These are phyloP conservation scores for Ambrosiella beaveri DNA, from an alignment of 2,329 filamentous ascomycete species.

Conservation along the genomic window DNA sequence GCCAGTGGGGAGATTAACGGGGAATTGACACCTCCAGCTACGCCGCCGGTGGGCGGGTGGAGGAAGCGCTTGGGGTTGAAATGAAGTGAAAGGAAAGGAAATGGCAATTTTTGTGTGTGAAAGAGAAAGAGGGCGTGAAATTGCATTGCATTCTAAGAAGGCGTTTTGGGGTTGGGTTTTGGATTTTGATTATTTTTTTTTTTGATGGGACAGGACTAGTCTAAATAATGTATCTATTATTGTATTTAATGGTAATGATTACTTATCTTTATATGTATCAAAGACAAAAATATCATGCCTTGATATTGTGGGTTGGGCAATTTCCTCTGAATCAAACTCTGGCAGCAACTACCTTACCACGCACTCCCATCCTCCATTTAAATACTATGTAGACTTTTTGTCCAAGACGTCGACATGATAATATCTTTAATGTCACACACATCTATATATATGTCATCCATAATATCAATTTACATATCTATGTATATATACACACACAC, in stretches of 20 bases:
- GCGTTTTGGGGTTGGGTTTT: not conserved
- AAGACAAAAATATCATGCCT: not conserved
- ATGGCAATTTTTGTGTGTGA: not conserved
- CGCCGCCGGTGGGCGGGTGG: conserved; percentile 17
- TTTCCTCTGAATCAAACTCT: not conserved
- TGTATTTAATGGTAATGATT: not conserved
- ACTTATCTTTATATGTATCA: not conserved
- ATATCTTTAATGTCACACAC: not conserved
- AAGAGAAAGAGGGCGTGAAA: not conserved
- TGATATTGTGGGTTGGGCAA: not conserved
- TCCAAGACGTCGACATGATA: not conserved
- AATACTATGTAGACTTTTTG: not conserved
- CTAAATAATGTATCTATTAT: not conserved
- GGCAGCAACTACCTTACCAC: not conserved
- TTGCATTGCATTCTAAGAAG: not conserved
- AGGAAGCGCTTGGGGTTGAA: not conserved
- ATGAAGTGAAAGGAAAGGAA: not conserved
- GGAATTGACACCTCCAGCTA: conserved; percentile 16
- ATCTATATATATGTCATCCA: not conserved
- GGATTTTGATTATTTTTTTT: not conserved
- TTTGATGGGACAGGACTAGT: not conserved
- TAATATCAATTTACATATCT: not conserved
- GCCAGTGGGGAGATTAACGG: not conserved
- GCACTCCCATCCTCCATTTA: not conserved
- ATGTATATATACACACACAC: not conserved